Evolutionary conservation across 2,329 filamentous ascomycete species (phyloP).

Genomic region (Pseudocercospora macadamiae): DNA sequence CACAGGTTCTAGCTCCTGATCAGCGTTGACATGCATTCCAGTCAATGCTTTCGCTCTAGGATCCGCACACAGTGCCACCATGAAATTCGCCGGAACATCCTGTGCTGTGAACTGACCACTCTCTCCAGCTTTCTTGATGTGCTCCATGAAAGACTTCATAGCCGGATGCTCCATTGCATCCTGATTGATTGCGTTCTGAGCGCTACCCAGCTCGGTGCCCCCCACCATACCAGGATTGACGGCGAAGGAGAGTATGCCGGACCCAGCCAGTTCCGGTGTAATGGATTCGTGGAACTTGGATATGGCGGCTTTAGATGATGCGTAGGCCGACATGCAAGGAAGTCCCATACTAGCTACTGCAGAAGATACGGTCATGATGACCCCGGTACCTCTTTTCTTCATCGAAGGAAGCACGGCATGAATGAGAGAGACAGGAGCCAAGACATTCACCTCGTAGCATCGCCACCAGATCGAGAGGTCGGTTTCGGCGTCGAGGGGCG

Average conservation of each 20-base stretch:
- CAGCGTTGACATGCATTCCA: constrained; percentile 27
- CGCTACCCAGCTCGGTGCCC: neutral
- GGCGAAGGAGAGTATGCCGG: constrained; percentile 18
- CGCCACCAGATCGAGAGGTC: constrained; percentile 32
- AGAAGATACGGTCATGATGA: constrained; percentile 23
- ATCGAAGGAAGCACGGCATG: constrained; percentile 31
- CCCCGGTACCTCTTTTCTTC: constrained; percentile 24
- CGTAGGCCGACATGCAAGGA: constrained; percentile 28
- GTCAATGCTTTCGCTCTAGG: constrained; percentile 21
- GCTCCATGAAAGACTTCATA: constrained; percentile 2
- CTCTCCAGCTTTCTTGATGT: neutral
- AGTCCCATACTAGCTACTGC: constrained; percentile 18
- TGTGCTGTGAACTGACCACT: neutral
- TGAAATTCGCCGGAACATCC: constrained; percentile 18
- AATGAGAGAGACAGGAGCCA: constrained; percentile 26
- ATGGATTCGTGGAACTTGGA: constrained; percentile 30
- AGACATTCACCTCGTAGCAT: constrained; percentile 32
- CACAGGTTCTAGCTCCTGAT: constrained; percentile 21
- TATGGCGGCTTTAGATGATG: constrained; percentile 30
- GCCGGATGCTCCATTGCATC: constrained; percentile 5
- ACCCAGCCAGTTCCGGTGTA: constrained; percentile 22
- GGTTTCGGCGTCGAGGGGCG: constrained; percentile 13
- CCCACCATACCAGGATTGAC: constrained; percentile 24
- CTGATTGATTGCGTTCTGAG: neutral
- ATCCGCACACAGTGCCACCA: constrained; percentile 27